Evolutionary conservation across 768 basidiomycete genomes (phyloP).

Genomic region (Xerocomus spinulosus): DNA sequence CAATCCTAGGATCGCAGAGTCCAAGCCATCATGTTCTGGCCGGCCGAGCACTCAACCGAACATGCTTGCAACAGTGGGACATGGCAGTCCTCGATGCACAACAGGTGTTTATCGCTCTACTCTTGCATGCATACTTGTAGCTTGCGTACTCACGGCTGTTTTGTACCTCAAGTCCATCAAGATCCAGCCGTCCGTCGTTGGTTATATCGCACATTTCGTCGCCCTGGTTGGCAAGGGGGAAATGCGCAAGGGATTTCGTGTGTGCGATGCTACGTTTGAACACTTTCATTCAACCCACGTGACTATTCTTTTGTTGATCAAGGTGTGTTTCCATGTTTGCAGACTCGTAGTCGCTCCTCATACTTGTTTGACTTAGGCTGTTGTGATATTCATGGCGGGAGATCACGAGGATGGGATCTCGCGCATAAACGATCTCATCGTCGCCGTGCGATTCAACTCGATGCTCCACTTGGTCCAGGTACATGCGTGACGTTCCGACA

Average conservation of each 20-base stretch:
- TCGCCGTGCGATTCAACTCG: background rate
- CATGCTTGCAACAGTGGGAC: background rate
- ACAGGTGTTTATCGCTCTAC: background rate
- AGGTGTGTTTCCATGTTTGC: background rate
- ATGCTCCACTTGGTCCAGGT: background rate
- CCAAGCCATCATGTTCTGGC: background rate
- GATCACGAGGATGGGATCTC: background rate
- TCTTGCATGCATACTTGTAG: background rate
- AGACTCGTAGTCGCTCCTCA: background rate
- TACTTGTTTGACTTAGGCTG: background rate
- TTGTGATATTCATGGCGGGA: background rate
- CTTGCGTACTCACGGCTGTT: background rate
- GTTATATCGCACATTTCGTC: background rate
- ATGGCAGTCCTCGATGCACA: background rate
- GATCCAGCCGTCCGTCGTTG: background rate
- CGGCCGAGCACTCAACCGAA: background rate
- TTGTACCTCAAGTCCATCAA: background rate
- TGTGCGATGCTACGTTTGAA: background rate
- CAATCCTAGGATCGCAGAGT: background rate
- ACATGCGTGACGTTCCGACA: background rate
- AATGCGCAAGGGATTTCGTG: background rate
- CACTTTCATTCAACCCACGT: background rate
- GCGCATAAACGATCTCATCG: background rate
- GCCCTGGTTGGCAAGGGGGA: background rate
- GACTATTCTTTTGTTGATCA: background rate